Conservation (phyloP, 78 protist species). For the Salpingoeca rosetta region DNA sequence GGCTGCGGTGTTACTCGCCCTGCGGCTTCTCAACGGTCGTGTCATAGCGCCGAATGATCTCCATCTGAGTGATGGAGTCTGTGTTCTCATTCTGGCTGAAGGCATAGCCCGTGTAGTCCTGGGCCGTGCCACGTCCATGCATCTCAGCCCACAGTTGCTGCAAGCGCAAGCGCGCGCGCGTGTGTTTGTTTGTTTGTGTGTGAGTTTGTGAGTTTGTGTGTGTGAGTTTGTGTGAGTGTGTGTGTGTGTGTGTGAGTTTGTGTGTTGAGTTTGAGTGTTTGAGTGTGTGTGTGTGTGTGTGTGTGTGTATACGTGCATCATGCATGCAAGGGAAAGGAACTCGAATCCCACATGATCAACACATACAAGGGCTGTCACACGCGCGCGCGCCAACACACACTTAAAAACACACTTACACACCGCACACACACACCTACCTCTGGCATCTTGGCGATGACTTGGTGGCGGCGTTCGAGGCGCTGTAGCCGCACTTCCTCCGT, state of each 20-base stretch:
- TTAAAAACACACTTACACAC: too few relatives aligned
- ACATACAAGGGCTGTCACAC: neutral
- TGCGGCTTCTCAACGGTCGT: constrained; percentile 23
- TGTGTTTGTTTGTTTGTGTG: too few relatives aligned
- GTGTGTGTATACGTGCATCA: neutral
- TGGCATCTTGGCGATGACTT: neutral
- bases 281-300: too few relatives aligned
- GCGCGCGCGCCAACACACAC: neutral
- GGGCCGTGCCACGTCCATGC: neutral
- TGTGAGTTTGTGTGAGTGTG: too few relatives aligned
- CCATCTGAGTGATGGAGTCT: neutral
- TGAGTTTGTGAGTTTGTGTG: too few relatives aligned
- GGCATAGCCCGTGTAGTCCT: constrained; percentile 17
- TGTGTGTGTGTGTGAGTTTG: too few relatives aligned
- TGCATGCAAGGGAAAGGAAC: neutral
- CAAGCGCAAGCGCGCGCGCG: too few relatives aligned
- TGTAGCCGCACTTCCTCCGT: neutral
- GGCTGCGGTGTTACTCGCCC: constrained; percentile 12
- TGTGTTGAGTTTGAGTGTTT: too few relatives aligned
- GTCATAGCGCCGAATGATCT: constrained; percentile 21
- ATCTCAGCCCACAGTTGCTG: neutral
- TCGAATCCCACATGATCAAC: neutral
- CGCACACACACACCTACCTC: too few relatives aligned
- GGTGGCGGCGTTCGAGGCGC: neutral
- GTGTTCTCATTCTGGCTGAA: constrained; percentile 24